Conservation (phyloP, 2,329 filamentous ascomycete genomes). For the Saccharata proteae region DNA sequence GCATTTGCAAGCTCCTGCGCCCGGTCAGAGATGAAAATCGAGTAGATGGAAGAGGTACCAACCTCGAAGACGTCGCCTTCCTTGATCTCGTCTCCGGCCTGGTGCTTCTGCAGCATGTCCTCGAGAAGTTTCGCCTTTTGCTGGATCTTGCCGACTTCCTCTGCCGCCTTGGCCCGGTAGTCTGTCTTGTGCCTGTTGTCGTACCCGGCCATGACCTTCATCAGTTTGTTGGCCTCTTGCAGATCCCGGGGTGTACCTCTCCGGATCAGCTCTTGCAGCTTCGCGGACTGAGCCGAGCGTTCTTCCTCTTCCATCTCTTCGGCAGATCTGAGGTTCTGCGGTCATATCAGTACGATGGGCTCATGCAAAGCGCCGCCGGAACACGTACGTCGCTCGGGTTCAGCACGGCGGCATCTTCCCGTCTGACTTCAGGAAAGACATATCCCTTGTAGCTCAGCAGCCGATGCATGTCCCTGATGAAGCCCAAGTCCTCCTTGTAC, state of each 20-base stretch:
- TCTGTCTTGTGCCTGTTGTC: conserved; percentile 94
- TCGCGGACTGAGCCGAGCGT: conserved; percentile 87
- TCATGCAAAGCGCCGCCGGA: not conserved
- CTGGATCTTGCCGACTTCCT: conserved; percentile 88
- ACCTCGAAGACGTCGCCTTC: conserved; percentile 59
- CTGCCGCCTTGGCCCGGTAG: conserved; percentile 92
- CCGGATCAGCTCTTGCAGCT: conserved; percentile 91
- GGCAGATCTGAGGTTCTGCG: conserved; percentile 80
- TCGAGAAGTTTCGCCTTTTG: conserved; percentile 88
- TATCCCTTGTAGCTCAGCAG: conserved; percentile 95
- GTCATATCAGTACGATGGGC: conserved; percentile 12
- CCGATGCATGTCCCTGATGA: conserved; percentile 95
- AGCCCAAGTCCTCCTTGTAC: conserved; percentile 94
- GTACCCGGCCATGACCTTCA: conserved; percentile 99
- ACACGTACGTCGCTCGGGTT: conserved; percentile 85
- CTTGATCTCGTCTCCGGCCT: conserved; percentile 65
- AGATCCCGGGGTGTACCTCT: conserved; percentile 84
- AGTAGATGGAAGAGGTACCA: conserved; percentile 18
- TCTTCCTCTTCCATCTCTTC: conserved; percentile 99
- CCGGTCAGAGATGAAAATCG: conserved; percentile 13
- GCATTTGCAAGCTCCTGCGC: conserved; percentile 73
- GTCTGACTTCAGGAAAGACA: conserved; percentile 79
- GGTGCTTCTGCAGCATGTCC: conserved; percentile 78
- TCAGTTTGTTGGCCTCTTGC: conserved; percentile 91
- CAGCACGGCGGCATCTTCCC: conserved; percentile 89